Evolutionary conservation across 345 rosid species (phyloP), one percentile per base, ranked within the genome.

Genomic region (Lepidium sativum): DNA sequence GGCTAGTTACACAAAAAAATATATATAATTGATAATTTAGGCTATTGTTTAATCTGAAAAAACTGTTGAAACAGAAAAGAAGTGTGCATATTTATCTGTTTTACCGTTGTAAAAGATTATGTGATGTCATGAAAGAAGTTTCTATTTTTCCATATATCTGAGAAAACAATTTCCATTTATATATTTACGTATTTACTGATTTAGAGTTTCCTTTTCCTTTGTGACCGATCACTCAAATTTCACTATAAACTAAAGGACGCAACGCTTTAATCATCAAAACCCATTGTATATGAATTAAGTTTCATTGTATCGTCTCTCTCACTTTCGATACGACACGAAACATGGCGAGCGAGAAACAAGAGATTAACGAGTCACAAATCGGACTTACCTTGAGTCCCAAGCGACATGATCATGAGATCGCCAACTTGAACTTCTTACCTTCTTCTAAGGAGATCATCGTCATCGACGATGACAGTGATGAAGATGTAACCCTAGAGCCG

Each of bases 271-370:
- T n/a, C n/a, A n/a, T n/a, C n/a, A n/a, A 17, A 25, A 60, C 4
- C 17, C 12, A 42, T 10, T 16, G 6, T 43, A 29, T n/a, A n/a
- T n/a, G n/a, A n/a, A n/a, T n/a, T 16, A 35, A 67, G 29, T 23
- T 3, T 17, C 3, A 15, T 10, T 40, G 41, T 55, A 62, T 21
- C 5, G 11, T 11, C 15, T 53, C 58, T 33, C 41, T 5, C 29
- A 57, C 16, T 38, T 40, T 65, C 23, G 3, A 33, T 11, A 38
- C 39, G 21, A 29, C 34, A 29, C 65, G 40, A 57, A 18, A 48
- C 42, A 68, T 48, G 65, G 65, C 31, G 31, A 37, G 1, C 17
- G 32, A 54, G 63, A 17, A 44, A 67, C 71, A 67, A 33, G 54
- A 9, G 39, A 44, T 9, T 43, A 20, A 29, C 9, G 39, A 59